Base-by-base conservation (phyloP, 768 basidiomycete species). In the Boletales sp. region DNA sequence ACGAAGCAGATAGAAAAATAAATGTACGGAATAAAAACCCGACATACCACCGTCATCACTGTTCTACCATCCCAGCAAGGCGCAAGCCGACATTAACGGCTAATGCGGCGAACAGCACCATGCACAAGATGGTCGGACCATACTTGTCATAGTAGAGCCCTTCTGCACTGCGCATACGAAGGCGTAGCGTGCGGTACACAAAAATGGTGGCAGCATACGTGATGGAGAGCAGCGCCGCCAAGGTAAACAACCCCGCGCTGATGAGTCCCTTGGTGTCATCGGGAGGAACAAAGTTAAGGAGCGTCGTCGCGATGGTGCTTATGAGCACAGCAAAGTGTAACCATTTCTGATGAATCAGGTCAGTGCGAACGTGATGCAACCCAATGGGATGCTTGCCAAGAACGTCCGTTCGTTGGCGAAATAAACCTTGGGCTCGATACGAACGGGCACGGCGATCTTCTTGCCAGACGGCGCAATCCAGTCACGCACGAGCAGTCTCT, bases 381-480 rank as follows among this genome's bases (percentile, higher is more conserved):
- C 9, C 14, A 4, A 47, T 48, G 39, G 50, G 21, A 8, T 31
- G 75, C 91, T 70, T 66, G 90, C 93, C 70, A 94, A 67, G 78
- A 94, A 95, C 13, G 94, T 98, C 53, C 95, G 78, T 69, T 97
- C 94, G 34, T 87, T 85, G 7, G 97, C 97, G 66, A 97, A 99
- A 64, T 94, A 95, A 4, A 97, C 94, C 72, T 99, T 99, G 27
- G 97, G 97, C 68, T 99, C 97, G 41, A 99, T 81, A 47, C 97
- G 81, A n/a, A 99, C 87, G 21, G 95, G 94, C 3, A 98, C 83
- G 0, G 93, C 82, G 50, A 99, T 94, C 56, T 80, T 78, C 74
- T 97, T 97, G 11, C 94, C 94, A 37, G 77, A 70, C 0, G 90
- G 88, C 1, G 94, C 95, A 21, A 66, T 73, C 84, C 86, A 90